These are phyloP conservation scores for Podaxis sp. DNA, from an alignment of 768 basidiomycete genomes.

Conservation along the genomic window DNA sequence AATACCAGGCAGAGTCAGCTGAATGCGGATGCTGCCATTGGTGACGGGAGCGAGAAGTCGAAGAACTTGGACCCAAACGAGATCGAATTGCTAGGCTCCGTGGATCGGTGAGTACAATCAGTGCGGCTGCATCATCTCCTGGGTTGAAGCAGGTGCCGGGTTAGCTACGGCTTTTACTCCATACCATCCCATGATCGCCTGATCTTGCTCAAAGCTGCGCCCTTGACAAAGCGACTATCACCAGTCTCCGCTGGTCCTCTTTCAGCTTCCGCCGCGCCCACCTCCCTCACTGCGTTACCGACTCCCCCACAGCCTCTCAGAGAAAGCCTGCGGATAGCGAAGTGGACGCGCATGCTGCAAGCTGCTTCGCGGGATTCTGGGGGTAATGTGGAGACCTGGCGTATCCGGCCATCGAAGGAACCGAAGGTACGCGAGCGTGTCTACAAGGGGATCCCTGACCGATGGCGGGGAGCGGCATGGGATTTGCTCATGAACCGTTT, in stretches of 20 bases:
- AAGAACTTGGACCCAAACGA: conserved; percentile 72
- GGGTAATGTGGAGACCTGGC: conserved; percentile 74
- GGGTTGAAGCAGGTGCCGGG: conserved; percentile 8
- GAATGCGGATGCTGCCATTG: conserved; percentile 51
- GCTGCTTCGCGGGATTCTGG: conserved; percentile 68
- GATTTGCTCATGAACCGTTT: conserved; percentile 66
- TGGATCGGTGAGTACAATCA: conserved; percentile 74
- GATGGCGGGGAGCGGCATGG: conserved; percentile 94
- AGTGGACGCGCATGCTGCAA: conserved; percentile 91
- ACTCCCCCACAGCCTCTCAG: conserved; percentile 45
- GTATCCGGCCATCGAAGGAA: conserved; percentile 57
- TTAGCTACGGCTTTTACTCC: conserved; percentile 90
- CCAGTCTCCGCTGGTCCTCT: conserved; percentile 41
- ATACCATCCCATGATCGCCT: conserved; percentile 81
- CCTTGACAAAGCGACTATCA: conserved; percentile 56
- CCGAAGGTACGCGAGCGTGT: conserved; percentile 68
- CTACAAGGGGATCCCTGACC: conserved; percentile 96
- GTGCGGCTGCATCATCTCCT: conserved; percentile 4
- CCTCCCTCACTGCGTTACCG: conserved; percentile 44
- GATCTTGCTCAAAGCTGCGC: conserved; percentile 59
- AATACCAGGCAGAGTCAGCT: conserved; percentile 37
- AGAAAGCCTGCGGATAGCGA: conserved; percentile 75
- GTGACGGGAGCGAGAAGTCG: conserved; percentile 54
- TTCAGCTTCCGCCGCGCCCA: conserved; percentile 39
- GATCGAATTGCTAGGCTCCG: conserved; percentile 59